Conservation (phyloP, 768 basidiomycete genomes). For the Nidularia pulvinata region DNA sequence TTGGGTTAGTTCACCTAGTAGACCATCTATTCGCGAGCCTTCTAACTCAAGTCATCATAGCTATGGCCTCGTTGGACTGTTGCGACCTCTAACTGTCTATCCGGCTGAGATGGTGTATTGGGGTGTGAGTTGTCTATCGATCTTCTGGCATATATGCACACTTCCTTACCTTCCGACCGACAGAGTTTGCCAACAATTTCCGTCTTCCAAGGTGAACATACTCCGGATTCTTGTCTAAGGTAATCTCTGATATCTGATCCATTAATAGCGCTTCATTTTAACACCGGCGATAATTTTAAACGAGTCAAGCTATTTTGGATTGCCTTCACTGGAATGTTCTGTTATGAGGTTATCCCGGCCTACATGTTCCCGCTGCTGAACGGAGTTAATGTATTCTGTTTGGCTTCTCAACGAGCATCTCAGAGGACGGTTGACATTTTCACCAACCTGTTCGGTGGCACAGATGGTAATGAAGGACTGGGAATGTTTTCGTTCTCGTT, state of each 20-base stretch:
- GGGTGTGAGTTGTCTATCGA: conserved; percentile 8
- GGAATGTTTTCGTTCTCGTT: conserved; percentile 62
- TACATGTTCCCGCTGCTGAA: conserved; percentile 67
- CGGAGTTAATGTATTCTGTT: conserved; percentile 59
- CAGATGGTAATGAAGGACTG: conserved; percentile 66
- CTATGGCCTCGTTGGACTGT: conserved; percentile 58
- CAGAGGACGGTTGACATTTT: conserved; percentile 43
- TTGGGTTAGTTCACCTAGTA: conserved; percentile 37
- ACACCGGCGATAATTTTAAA: conserved; percentile 38
- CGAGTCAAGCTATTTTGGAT: conserved; percentile 53
- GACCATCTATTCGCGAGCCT: background rate
- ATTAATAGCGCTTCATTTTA: conserved; percentile 45
- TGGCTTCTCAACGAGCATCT: conserved; percentile 50
- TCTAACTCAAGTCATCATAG: conserved; percentile 18
- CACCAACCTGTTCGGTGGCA: conserved; percentile 68
- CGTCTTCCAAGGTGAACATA: conserved; percentile 50
- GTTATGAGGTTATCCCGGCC: conserved; percentile 51
- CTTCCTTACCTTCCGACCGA: no score
- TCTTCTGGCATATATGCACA: no score
- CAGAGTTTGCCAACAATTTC: conserved; percentile 59
- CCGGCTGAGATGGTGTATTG: conserved; percentile 69
- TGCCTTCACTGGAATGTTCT: conserved; percentile 49
- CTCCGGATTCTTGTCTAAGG: background rate
- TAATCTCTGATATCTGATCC: background rate
- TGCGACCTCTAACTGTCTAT: conserved; percentile 59